Evolutionary conservation across 2,329 filamentous ascomycete genomes (phyloP), one percentile per base, ranked within the genome.

Genomic region (Penicillium brevicompactum): DNA sequence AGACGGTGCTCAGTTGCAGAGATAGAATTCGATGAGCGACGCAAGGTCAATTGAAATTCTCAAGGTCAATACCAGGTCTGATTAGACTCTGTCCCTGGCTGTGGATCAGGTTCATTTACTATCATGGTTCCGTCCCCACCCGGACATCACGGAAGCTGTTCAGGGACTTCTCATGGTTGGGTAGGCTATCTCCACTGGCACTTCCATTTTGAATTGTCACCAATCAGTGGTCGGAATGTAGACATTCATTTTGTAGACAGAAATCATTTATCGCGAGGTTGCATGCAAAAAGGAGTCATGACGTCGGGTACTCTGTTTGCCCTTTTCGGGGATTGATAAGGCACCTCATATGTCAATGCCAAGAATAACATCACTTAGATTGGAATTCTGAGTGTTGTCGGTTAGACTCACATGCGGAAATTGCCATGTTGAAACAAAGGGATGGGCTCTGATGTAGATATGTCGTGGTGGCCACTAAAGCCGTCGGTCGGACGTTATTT

Each of bases 101-200:
- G 22, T 30, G 11, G 16, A 32, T 11, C 21, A 43, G 46, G 27
- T 22, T 7, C 8, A 9, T 4, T 21, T 27, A 52, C 30, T 32
- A 6, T 27, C 24, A 27, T 5, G 24, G 24, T 27, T 27, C 24
- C 24, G 24, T 27, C 5, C 24, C 48, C 42, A 45, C 37, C 46
- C 32, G 40, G 22, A n/a, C 56, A 56, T 56, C 56, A 58, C 53
- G 46, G 56, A 58, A 22, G 49, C 22, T 51, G 27, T 32, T 8
- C 34, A 40, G 18, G 18, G 32, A 31, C 32, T n/a, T 5, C 43
- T 31, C 8, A 21, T n/a, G 18, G 13, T 3, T 4, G 21, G 37
- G 8, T 27, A 27, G 2, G 24, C 30, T 30, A 11, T 31, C 9
- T 37, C 41, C 24, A 22, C n/a, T 1, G 10, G 34, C 40, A 32